Percentiles rank a stretch among this genome's conserved stretches.
These are phyloP conservation scores for Stagonosporopsis chrysanthemi DNA, from an alignment of 2,329 filamentous ascomycete species.

Conservation along the genomic window DNA sequence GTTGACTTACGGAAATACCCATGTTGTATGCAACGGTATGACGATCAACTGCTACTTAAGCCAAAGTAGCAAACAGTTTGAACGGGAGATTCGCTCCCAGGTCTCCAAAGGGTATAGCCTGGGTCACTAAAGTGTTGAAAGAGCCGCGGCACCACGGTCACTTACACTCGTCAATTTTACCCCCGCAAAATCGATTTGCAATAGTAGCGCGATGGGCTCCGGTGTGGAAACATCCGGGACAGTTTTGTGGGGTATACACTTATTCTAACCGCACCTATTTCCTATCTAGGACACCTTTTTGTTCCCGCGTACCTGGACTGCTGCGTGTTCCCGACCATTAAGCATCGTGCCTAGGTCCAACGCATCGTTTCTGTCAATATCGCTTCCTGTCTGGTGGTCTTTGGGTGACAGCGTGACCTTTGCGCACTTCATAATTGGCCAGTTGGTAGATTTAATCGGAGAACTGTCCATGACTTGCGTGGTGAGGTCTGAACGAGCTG, in stretches of 20 bases:
- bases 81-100: constrained; percentile 2
- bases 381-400: not conserved
- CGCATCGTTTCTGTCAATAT: not conserved
- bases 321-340: not conserved
- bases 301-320: not conserved
- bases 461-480: not conserved
- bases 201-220: constrained; percentile 11
- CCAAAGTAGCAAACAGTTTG: not conserved
- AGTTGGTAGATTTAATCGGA: not conserved
- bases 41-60: constrained; percentile 6
- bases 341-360: not conserved
- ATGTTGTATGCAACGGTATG: not conserved
- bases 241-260: constrained; percentile 2
- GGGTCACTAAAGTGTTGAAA: not conserved
- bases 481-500: not conserved
- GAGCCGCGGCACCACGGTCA: constrained; percentile 15
- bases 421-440: not conserved
- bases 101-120: constrained; percentile 7
- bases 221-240: constrained; percentile 1
- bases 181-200: constrained; percentile 7
- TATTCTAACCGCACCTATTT: constrained; percentile 12
- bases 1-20: constrained; percentile 3
- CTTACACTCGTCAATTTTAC: not conserved
- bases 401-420: not conserved
- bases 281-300: not conserved